Evolutionary conservation across 495 filamentous ascomycete genomes (phyloP), one percentile per base, ranked within the genome.

Genomic region (Aspergillus sclerotiicarbonarius): DNA sequence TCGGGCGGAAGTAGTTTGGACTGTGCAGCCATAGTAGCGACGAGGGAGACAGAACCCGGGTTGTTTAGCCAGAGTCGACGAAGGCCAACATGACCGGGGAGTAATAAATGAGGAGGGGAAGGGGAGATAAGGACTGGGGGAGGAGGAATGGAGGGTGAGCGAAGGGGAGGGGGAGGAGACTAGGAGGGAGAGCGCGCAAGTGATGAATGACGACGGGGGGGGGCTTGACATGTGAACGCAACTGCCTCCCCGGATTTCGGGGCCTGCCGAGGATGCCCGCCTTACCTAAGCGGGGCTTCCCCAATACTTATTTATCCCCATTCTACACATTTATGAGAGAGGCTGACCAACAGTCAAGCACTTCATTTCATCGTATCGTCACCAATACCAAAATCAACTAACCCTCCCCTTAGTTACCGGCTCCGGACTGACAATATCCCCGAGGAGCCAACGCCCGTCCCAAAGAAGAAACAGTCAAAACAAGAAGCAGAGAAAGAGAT

Each of bases 1-100:
- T 91, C 87, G 44, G 82, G 82, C 53, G 80, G 73, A 10, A 82
- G 75, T 32, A 95, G 78, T 75, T 93, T 96, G 20, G 92, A 96
- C 68, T 88, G 88, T 60, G 79, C 85, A 63, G 88, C 89, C 89
- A 96, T 96, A 46, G 53, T 62, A 63, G 60, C 54, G 33, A 35
- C 33, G 33, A 41, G 5, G 58, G 56, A 58, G 37, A 53, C 31
- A 57, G 56, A 12, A 75, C 57, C 73, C 71, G 61, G 66, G 70
- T 35, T 70, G 32, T 29, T 31, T 50, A 18, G 47, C 13, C 25
- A 16, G 29, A 16, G 29, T 50, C 20, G 13, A 32, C 47, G 13
- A 58, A 49, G 53, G 61, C 59, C 53, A 57, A 64, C 74, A 74
- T 76, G 67, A 58, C 71, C 69, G 57, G 37, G 29, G 10, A 30